Evolutionary conservation across 106 monocot genomes (phyloP).

Genomic region (Chionographis japonica): DNA sequence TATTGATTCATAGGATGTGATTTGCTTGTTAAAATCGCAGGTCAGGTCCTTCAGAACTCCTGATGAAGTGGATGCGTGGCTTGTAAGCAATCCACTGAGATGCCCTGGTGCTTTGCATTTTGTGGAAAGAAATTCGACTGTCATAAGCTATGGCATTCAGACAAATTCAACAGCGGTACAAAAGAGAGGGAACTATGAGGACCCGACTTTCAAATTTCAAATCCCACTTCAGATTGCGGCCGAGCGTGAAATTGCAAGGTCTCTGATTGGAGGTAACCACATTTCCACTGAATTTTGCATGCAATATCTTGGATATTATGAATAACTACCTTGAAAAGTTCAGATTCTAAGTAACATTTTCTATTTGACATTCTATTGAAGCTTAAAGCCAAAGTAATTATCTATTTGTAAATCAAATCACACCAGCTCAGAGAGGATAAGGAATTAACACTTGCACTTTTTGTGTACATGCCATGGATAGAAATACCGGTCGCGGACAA

Average conservation of each 20-base stretch:
- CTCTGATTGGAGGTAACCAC: slow-evolving; percentile 65
- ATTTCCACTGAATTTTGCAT: no score
- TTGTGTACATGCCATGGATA: no score
- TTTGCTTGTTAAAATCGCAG: slow-evolving; percentile 24
- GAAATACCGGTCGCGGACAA: no score
- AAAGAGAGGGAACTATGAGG: slow-evolving; percentile 75
- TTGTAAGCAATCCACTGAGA: slow-evolving; percentile 54
- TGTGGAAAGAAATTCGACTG: slow-evolving; percentile 42
- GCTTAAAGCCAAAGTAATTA: no score
- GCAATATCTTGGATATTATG: no score
- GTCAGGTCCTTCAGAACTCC: slow-evolving; percentile 65
- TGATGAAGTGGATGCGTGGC: slow-evolving; percentile 81
- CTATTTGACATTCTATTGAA: no score
- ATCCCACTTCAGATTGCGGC: slow-evolving; percentile 93
- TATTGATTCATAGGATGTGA: background rate
- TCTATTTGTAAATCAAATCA: no score
- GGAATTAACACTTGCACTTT: no score
- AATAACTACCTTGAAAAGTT: no score
- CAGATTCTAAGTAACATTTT: no score
- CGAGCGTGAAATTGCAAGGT: slow-evolving; percentile 94
- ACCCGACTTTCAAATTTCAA: slow-evolving; percentile 94
- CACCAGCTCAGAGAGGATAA: no score
- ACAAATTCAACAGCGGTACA: slow-evolving; percentile 80
- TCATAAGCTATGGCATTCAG: slow-evolving; percentile 91
- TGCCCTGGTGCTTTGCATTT: slow-evolving; percentile 94